Base-by-base conservation (phyloP, 768 basidiomycete genomes). In the Rhizopogon vulgaris region DNA sequence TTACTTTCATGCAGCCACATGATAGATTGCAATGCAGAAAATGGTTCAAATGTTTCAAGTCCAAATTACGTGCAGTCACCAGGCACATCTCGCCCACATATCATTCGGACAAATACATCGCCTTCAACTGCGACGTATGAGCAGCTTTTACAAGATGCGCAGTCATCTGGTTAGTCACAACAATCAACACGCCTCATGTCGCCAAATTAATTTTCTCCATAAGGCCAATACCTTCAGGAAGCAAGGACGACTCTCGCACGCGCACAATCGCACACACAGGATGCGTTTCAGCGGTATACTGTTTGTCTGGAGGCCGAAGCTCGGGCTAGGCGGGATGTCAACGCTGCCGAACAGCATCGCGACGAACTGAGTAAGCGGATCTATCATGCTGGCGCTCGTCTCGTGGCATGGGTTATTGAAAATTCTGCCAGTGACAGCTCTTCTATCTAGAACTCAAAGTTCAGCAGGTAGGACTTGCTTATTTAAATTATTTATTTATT, bases 201-300 rank as follows among this genome's bases (percentile, higher is more conserved):
- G 18, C 1, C 43, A 38, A 46, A 34, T 46, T 49, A 58, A 54
- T 60, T 51, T 38, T 50, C 50, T 17, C 37, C 34, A 52, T 57
- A 65, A 84, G 81, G 80, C 58, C 77, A 83, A 74, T 77, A 78
- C 55, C 72, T 88, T 41, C 79, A 82, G 65, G 78, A 76, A 46
- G 77, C 83, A 17, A 82, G 84, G 30, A 72, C 73, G 42, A 73
- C 81, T 4, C 71, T 86, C n/a, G 59, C 75, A 40, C 77, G 84
- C 40, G 82, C 84, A 18, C 84, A 84, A 60, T 80, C 83, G 60
- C 84, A 86, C 46, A 83, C 84, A 0, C 83, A 87, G 59, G 85
- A 87, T 39, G 78, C 84, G 3, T 85, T 87, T 60, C 73, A 82
- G 62, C 71, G 79, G 47, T 88, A 88, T 59, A 87, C 80, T 10